phyloP scores from a whole-genome alignment of 2,329 filamentous ascomycete genomes.

The Madurella fahalii region DNA sequence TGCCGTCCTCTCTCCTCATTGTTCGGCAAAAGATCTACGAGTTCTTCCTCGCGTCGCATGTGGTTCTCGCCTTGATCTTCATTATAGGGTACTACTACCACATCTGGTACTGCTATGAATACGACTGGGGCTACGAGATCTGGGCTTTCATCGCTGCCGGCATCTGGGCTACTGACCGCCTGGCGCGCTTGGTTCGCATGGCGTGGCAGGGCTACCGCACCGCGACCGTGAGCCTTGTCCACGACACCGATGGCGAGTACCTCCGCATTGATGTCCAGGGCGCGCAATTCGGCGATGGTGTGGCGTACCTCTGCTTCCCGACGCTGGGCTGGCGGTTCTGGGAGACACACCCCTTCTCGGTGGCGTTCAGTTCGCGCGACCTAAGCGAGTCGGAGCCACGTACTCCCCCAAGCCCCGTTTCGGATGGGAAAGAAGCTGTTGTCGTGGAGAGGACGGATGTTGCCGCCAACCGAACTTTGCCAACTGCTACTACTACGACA shows the following conservation, averaged over 20 bases:
- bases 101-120: slow-evolving; percentile 33
- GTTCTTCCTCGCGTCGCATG: slow-evolving; percentile 34
- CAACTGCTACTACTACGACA: neutral
- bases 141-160: slow-evolving; percentile 33
- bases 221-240: slow-evolving; percentile 16
- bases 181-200: slow-evolving; percentile 28
- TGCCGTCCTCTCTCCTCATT: slow-evolving; percentile 29
- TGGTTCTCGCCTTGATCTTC: slow-evolving; percentile 32
- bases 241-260: slow-evolving; percentile 29
- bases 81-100: slow-evolving; percentile 36
- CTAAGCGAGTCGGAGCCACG: neutral
- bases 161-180: slow-evolving; percentile 32
- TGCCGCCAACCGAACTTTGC: neutral
- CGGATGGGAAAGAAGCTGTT: neutral
- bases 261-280: slow-evolving; percentile 31
- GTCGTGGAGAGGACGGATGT: neutral
- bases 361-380: slow-evolving; percentile 15
- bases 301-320: slow-evolving; percentile 36
- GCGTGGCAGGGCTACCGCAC: slow-evolving; percentile 9
- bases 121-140: slow-evolving; percentile 38
- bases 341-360: slow-evolving; percentile 37
- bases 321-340: slow-evolving; percentile 34
- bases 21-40: slow-evolving; percentile 39
- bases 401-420: neutral
- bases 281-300: slow-evolving; percentile 23